phyloP scores from a whole-genome alignment of 495 filamentous ascomycete genomes.

The Penicillium samsonianum region DNA sequence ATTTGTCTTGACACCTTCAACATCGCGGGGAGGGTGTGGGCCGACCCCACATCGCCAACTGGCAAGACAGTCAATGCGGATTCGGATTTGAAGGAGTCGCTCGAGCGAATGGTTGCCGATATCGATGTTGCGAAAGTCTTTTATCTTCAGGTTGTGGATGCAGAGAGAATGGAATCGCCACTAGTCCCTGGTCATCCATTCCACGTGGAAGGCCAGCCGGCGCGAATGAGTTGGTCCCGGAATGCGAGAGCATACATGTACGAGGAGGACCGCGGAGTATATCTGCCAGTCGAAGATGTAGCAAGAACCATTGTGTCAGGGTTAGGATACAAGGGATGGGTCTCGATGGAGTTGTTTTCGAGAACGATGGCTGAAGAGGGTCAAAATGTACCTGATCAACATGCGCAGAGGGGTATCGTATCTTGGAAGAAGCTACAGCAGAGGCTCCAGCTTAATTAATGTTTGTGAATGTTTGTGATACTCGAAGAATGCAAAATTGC shows the following conservation, averaged over 20 bases:
- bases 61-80: conserved; percentile 60
- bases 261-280: conserved; percentile 63
- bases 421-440: conserved; percentile 54
- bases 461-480: background rate
- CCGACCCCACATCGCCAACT: conserved; percentile 56
- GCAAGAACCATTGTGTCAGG: conserved; percentile 56
- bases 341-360: conserved; percentile 67
- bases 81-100: conserved; percentile 52
- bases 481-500: background rate
- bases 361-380: conserved; percentile 57
- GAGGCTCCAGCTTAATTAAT: conserved; percentile 10
- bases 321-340: conserved; percentile 66
- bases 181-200: conserved; percentile 60
- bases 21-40: conserved; percentile 69
- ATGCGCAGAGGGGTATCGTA: conserved; percentile 58
- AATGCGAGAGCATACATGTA: conserved; percentile 71
- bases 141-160: conserved; percentile 73
- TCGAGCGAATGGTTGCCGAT: conserved; percentile 52
- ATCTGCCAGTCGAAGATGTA: conserved; percentile 53
- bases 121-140: conserved; percentile 66
- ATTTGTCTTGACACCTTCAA: conserved; percentile 77
- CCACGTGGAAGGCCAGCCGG: conserved; percentile 60
- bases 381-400: conserved; percentile 53
- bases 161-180: conserved; percentile 57
- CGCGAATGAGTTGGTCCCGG: conserved; percentile 75